Base-by-base conservation (phyloP, 2,329 filamentous ascomycete genomes). In the Neonectria hederae region DNA sequence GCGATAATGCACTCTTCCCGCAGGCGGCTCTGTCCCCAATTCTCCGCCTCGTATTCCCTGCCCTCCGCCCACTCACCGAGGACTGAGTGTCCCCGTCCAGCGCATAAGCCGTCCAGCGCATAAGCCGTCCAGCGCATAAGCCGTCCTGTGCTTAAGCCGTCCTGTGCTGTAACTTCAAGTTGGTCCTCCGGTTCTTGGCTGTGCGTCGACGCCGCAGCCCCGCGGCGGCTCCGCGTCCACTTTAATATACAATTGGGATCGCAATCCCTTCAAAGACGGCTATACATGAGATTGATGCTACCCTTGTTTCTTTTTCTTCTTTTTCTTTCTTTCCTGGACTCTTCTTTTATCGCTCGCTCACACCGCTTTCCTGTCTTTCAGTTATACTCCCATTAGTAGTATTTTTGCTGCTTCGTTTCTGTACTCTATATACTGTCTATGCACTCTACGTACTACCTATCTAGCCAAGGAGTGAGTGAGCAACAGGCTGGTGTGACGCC, bases 161-260 rank as follows among this genome's bases (percentile, higher is more conserved):
- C 14, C 35, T 38, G 35, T 38, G 35, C 35, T 17, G 35, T 4
- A 17, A 38, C 35, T 38, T 17, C 17, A 6, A 17, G 35, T 32
- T 13, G 19, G 42, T 26, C 21, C 24, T 9, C 22, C 46, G 7
- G 24, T 49, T n/a, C 46, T 17, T 35, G 28, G 40, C 57, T 59
- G 57, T 59, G 57, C 57, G 49, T 38, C 57, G 24, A 9, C 14
- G 57, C 38, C 38, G 57, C 57, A 54, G 40, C 40, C 5, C 49
- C 51, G 8, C 38, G 40, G 49, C 38, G 40, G 49, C 38, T 32
- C 48, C 28, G 49, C 57, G 40, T 38, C 57, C 57, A 59, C 57
- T 38, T 28, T 59, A 21, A 51, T 32, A 13, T 28, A 19, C 26
- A n/a, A 30, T n/a, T 19, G 48, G 48, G 48, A 51, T 32, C 28